These are phyloP conservation scores for Inga laurina DNA, from an alignment of 306 rosid genomes.

Conservation along the genomic window DNA sequence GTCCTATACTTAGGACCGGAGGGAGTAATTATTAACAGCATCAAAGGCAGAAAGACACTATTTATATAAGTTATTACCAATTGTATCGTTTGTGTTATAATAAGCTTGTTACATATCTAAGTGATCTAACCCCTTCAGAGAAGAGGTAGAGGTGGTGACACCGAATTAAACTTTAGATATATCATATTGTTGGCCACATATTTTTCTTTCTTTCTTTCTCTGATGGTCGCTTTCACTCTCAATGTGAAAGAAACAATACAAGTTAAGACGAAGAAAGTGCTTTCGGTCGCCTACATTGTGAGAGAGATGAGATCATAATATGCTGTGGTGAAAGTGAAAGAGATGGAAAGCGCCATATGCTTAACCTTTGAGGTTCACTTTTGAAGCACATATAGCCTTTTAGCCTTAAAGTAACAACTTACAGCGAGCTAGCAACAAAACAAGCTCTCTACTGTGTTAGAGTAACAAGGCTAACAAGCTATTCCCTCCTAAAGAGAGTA, in stretches of 20 bases:
- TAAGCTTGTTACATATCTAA: neutral
- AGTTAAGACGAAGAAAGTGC: neutral
- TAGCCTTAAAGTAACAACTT: neutral
- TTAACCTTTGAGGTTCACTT: slow-evolving; percentile 13
- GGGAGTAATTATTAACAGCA: too few relatives aligned
- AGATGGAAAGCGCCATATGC: slow-evolving; percentile 23
- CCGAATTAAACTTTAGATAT: neutral
- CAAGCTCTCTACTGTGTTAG: neutral
- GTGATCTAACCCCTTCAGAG: neutral
- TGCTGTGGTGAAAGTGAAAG: slow-evolving; percentile 24
- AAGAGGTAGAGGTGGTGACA: slow-evolving; percentile 26
- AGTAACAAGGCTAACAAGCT: neutral
- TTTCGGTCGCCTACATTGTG: slow-evolving; percentile 17
- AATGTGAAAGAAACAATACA: neutral
- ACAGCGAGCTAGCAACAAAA: slow-evolving; percentile 23
- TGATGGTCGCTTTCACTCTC: slow-evolving; percentile 30
- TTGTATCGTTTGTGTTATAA: neutral
- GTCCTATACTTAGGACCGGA: too few relatives aligned
- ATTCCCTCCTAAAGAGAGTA: neutral
- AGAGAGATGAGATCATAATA: slow-evolving; percentile 10
- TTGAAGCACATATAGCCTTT: neutral
- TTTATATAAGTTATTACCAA: slow-evolving; percentile 13
- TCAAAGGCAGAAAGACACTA: neutral
- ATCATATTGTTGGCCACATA: slow-evolving; percentile 11
- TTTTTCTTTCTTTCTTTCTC: neutral